A percentile compares a stretch with the other conserved stretches of the same genome.
These are phyloP conservation scores for Tolypocladium ophioglossoides DNA, from an alignment of 2,329 filamentous ascomycete species.

Conservation along the genomic window DNA sequence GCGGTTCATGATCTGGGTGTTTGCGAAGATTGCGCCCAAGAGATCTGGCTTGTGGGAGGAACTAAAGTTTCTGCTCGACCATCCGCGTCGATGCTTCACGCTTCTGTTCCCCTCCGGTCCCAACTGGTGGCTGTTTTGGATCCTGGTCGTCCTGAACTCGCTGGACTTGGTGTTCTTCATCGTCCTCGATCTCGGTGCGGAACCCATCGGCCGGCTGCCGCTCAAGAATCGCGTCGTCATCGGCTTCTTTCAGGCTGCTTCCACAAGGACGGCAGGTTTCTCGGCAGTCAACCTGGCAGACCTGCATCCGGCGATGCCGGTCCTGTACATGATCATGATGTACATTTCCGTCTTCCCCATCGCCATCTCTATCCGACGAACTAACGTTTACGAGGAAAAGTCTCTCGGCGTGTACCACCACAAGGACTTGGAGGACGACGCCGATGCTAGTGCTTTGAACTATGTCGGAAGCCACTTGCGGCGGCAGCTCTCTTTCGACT, in stretches of 20 bases:
- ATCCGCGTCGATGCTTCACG: slow-evolving; percentile 93
- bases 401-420: slow-evolving; percentile 63
- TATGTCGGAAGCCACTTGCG: slow-evolving; percentile 90
- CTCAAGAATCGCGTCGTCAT: slow-evolving; percentile 69
- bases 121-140: slow-evolving; percentile 92
- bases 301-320: slow-evolving; percentile 84
- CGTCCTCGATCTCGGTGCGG: slow-evolving; percentile 73
- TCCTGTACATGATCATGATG: slow-evolving; percentile 98
- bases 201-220: slow-evolving; percentile 56
- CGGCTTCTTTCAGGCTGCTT: slow-evolving; percentile 81
- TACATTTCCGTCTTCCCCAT: slow-evolving; percentile 97
- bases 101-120: slow-evolving; percentile 81
- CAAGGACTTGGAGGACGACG: slow-evolving; percentile 34
- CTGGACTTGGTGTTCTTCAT: slow-evolving; percentile 87
- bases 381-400: slow-evolving; percentile 93
- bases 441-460: slow-evolving; percentile 52
- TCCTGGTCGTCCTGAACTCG: slow-evolving; percentile 71
- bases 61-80: slow-evolving; percentile 80
- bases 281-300: slow-evolving; percentile 65
- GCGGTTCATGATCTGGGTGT: slow-evolving; percentile 80
- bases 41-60: slow-evolving; percentile 76
- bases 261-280: slow-evolving; percentile 87
- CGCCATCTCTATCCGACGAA: slow-evolving; percentile 85
- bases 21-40: slow-evolving; percentile 54
- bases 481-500: slow-evolving; percentile 86